Conservation (phyloP, 2,329 filamentous ascomycete species). For the Fusarium nanum region DNA sequence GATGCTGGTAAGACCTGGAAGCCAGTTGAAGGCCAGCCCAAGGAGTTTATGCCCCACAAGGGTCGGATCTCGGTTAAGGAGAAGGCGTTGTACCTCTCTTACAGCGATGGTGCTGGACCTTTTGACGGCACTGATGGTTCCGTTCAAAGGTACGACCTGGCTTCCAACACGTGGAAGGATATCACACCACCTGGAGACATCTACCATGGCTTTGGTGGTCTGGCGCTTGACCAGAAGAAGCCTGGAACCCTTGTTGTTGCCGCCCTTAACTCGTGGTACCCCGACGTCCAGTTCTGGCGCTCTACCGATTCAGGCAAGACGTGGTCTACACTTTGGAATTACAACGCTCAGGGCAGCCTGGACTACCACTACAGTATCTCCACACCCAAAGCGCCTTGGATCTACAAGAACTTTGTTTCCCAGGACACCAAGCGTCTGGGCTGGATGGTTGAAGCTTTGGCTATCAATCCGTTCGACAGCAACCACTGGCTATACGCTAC, state of each 20-base stretch:
- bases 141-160: conserved; percentile 66
- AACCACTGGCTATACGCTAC: conserved; percentile 72
- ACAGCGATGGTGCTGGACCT: conserved; percentile 66
- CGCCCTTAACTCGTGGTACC: conserved; percentile 69
- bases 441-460: conserved; percentile 71
- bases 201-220: conserved; percentile 67
- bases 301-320: conserved; percentile 66
- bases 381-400: conserved; percentile 64
- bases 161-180: conserved; percentile 62
- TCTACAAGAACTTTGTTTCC: conserved; percentile 61
- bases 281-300: conserved; percentile 67
- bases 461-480: conserved; percentile 68
- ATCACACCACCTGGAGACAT: conserved; percentile 66
- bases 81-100: conserved; percentile 66
- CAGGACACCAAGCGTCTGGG: conserved; percentile 63
- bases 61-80: conserved; percentile 62
- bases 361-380: conserved; percentile 61
- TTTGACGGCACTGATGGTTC: conserved; percentile 67
- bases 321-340: conserved; percentile 66
- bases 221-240: conserved; percentile 64
- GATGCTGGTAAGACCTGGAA: conserved; percentile 66
- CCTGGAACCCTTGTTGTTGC: conserved; percentile 68
- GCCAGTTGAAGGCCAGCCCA: conserved; percentile 62
- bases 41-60: conserved; percentile 65
- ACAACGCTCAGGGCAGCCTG: conserved; percentile 58